A percentile compares a stretch with the other conserved stretches of the same genome.
Conservation (phyloP, 164 flowering plant species). For the Stephania japonica region DNA sequence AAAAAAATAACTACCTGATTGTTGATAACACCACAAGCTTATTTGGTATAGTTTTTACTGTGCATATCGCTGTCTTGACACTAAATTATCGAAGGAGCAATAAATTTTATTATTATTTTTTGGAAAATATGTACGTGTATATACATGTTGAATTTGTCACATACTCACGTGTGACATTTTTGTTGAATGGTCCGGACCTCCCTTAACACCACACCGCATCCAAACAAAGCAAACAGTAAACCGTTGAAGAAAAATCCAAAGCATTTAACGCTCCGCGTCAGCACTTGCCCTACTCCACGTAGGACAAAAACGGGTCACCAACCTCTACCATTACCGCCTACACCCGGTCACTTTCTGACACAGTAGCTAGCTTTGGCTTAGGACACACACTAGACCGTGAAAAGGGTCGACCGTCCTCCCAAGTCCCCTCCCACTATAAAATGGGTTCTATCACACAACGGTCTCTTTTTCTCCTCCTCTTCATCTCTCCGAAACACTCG, state of each 20-base stretch:
- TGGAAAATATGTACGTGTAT: no score
- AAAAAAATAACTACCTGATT: no score
- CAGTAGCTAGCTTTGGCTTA: neutral
- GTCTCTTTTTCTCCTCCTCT: neutral
- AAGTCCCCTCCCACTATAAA: neutral
- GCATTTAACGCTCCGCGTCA: neutral
- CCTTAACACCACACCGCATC: no score
- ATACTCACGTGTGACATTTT: no score
- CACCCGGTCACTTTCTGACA: conserved; percentile 4
- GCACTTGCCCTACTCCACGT: conserved; percentile 5
- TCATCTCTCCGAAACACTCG: neutral
- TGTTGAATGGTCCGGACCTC: no score
- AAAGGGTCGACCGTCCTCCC: neutral
- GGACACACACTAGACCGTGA: neutral
- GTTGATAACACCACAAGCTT: no score
- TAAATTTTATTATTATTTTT: no score
- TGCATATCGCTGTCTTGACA: no score
- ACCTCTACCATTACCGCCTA: conserved; percentile 9
- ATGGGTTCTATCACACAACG: neutral
- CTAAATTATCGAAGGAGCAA: no score
- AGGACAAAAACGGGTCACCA: conserved; percentile 4
- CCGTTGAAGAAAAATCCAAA: no score
- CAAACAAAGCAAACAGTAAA: neutral
- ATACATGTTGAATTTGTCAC: no score
- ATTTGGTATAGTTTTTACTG: no score